phyloP scores from a whole-genome alignment of 2,329 filamentous ascomycete genomes.

The Akanthomyces dipterigenus region DNA sequence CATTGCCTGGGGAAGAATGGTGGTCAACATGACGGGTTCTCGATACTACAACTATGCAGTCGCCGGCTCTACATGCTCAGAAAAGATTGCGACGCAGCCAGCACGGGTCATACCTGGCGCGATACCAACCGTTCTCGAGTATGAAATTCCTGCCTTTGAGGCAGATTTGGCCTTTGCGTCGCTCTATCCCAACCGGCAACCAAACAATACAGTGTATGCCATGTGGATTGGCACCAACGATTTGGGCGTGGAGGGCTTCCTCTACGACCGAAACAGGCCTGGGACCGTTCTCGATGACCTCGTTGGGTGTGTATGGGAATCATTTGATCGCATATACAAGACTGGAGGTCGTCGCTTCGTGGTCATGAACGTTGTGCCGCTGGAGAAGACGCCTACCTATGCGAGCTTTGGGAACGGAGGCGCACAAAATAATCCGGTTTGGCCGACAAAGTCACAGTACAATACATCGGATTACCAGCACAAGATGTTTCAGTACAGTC shows the following conservation, averaged over 20 bases:
- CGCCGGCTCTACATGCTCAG: constrained; percentile 64
- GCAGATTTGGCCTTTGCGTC: constrained; percentile 38
- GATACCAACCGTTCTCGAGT: constrained; percentile 58
- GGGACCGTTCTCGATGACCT: constrained; percentile 58
- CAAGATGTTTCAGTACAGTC: constrained; percentile 41
- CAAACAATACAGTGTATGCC: constrained; percentile 61
- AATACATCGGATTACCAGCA: constrained; percentile 40
- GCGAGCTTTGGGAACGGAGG: constrained; percentile 31
- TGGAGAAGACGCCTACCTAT: constrained; percentile 64
- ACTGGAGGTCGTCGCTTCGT: constrained; percentile 65
- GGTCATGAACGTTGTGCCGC: constrained; percentile 60
- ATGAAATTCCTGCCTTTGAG: constrained; percentile 52
- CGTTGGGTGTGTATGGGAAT: constrained; percentile 58
- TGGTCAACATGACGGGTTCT: constrained; percentile 50
- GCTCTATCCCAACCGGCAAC: constrained; percentile 37
- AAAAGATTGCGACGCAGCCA: constrained; percentile 53
- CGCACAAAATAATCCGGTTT: constrained; percentile 35
- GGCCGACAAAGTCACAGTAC: constrained; percentile 37
- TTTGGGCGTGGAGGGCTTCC: constrained; percentile 57
- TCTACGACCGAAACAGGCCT: constrained; percentile 55
- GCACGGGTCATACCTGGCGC: constrained; percentile 20
- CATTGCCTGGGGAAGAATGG: constrained; percentile 61
- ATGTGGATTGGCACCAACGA: constrained; percentile 83
- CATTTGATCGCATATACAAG: constrained; percentile 55
- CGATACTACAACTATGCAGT: constrained; percentile 65